A percentile compares a stretch with the other conserved stretches of the same genome.
These are phyloP conservation scores for Torulaspora delbrueckii DNA, from an alignment of 805 yeast species.

Conservation along the genomic window DNA sequence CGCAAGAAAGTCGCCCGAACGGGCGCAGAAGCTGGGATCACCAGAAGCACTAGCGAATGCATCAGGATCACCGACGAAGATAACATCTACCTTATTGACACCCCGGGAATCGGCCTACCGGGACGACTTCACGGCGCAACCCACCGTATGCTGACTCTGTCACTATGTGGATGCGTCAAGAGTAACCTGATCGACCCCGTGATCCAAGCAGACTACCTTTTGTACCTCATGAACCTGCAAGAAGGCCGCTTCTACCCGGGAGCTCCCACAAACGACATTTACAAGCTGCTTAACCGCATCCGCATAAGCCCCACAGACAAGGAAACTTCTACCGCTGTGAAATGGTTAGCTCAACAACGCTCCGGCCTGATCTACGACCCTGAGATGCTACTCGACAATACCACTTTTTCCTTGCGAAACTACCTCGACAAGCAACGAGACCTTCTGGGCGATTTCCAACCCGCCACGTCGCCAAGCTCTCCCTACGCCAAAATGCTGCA, in stretches of 20 bases:
- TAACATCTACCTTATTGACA: constrained; percentile 65
- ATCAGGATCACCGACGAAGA: constrained; percentile 49
- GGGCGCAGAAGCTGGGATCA: constrained; percentile 88
- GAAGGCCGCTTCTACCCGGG: constrained; percentile 12
- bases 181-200: constrained; percentile 72
- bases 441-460: neutral
- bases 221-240: constrained; percentile 66
- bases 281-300: constrained; percentile 42
- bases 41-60: constrained; percentile 69
- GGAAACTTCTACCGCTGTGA: constrained; percentile 44
- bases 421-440: constrained; percentile 2
- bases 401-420: constrained; percentile 17
- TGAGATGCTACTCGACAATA: constrained; percentile 19
- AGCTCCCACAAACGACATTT: constrained; percentile 69
- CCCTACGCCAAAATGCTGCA: constrained; percentile 2
- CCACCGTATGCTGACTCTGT: constrained; percentile 68
- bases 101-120: constrained; percentile 91
- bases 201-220: constrained; percentile 77
- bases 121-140: constrained; percentile 50
- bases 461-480: neutral
- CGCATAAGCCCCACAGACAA: neutral
- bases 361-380: constrained; percentile 32
- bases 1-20: constrained; percentile 69
- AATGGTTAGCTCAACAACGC: constrained; percentile 60
- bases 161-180: constrained; percentile 72